A percentile compares a stretch with the other conserved stretches of the same genome.
Evolutionary conservation across 2,329 filamentous ascomycete genomes (phyloP).

Genomic region (Neofusicoccum sp.): DNA sequence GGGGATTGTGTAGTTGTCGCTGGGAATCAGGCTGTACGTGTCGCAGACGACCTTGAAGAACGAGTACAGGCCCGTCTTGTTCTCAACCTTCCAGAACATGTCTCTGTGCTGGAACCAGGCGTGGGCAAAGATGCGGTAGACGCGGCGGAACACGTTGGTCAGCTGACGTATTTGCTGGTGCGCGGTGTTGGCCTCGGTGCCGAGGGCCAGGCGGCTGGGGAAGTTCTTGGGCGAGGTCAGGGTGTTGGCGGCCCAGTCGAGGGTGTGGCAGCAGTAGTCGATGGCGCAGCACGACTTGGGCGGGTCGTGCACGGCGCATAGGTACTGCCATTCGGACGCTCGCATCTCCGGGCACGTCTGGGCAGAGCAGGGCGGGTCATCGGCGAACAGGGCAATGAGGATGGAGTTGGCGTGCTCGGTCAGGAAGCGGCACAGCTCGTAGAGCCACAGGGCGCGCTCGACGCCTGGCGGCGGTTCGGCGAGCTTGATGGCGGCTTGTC

Average conservation of each 20-base stretch:
- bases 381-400: constrained; percentile 89
- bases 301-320: constrained; percentile 95
- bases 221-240: constrained; percentile 95
- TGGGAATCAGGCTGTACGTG: constrained; percentile 81
- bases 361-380: constrained; percentile 84
- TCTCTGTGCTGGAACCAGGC: constrained; percentile 97
- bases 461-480: constrained; percentile 79
- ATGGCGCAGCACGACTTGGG: constrained; percentile 98
- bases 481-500: constrained; percentile 73
- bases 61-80: constrained; percentile 87
- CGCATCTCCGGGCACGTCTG: constrained; percentile 97
- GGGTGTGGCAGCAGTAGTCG: constrained; percentile 97
- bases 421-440: constrained; percentile 95
- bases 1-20: constrained; percentile 95
- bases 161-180: constrained; percentile 74
- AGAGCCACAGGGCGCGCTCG: constrained; percentile 90
- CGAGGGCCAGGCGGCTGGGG: constrained; percentile 75
- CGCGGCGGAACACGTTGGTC: constrained; percentile 89
- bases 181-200: constrained; percentile 42
- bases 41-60: constrained; percentile 98
- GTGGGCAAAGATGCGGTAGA: constrained; percentile 97
- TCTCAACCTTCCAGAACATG: constrained; percentile 93
- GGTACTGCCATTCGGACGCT: constrained; percentile 97
- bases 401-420: constrained; percentile 93
- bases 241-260: constrained; percentile 95